A percentile compares a stretch with the other conserved stretches of the same genome.
phyloP scores from a whole-genome alignment of 331 rosid genomes.

The Ulmus americana region DNA sequence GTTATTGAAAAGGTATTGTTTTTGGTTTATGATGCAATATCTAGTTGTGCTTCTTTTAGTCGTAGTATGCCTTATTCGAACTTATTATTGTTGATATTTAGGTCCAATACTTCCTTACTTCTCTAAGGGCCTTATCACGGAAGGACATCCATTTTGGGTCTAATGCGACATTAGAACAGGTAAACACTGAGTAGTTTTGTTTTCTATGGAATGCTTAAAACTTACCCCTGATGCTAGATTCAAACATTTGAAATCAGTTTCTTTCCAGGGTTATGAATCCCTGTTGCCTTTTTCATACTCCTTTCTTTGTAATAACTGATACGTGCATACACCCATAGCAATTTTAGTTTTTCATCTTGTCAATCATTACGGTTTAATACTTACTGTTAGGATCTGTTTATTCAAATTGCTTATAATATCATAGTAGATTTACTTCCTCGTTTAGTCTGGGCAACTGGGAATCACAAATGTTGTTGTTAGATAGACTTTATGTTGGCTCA shows the following conservation, averaged over 20 bases:
- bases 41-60: background rate
- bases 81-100: conserved; percentile 24
- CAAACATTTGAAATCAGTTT: background rate
- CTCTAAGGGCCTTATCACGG: conserved; percentile 54
- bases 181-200: conserved; percentile 2
- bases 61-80: background rate
- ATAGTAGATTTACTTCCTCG: background rate
- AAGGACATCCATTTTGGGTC: conserved; percentile 65
- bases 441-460: background rate
- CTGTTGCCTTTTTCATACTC: too few relatives aligned
- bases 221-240: conserved; percentile 1
- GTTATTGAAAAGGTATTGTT: conserved; percentile 68
- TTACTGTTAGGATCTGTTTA: too few relatives aligned
- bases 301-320: too few relatives aligned
- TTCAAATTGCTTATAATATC: too few relatives aligned
- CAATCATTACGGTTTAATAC: too few relatives aligned
- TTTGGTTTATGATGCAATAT: background rate
- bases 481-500: background rate
- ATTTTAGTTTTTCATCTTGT: too few relatives aligned
- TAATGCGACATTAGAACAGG: conserved; percentile 62
- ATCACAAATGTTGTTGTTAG: background rate
- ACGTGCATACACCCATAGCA: too few relatives aligned
- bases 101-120: conserved; percentile 53
- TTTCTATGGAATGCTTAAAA: background rate
- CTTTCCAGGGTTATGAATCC: too few relatives aligned